phyloP scores from a whole-genome alignment of 1,284 basidiomycete genomes.

The Amylostereum areolatum region DNA sequence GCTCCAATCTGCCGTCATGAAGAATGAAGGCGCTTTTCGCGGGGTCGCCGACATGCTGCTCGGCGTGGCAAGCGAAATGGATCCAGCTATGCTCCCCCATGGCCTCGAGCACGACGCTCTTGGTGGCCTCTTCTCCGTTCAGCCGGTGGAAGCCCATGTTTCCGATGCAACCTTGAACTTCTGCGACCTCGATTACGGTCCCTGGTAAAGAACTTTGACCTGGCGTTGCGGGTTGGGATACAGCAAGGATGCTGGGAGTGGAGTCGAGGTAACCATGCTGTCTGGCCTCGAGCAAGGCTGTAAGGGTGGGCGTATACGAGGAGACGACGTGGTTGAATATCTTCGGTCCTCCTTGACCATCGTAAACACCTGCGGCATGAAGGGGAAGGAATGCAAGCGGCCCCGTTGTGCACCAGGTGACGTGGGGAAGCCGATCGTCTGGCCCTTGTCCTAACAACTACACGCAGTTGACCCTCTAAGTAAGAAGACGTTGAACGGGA shows the following conservation, averaged over 20 bases:
- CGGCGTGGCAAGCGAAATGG: slow-evolving; percentile 3
- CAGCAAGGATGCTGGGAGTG: not conserved
- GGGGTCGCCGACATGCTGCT: not conserved
- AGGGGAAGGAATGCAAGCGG: not conserved
- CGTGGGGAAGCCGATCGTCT: not conserved
- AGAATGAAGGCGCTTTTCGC: slow-evolving; percentile 2
- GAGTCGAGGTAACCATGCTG: too few relatives aligned
- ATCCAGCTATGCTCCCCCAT: not conserved
- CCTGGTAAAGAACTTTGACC: not conserved
- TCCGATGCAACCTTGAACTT: not conserved
- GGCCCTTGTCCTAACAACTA: too few relatives aligned
- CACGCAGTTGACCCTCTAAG: too few relatives aligned
- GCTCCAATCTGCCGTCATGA: not conserved
- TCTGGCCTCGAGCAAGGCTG: not conserved
- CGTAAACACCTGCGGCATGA: not conserved
- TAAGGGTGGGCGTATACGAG: not conserved
- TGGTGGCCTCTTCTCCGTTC: slow-evolving; percentile 8
- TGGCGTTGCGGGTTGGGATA: not conserved
- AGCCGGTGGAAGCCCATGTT: slow-evolving; percentile 3
- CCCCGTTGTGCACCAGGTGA: not conserved
- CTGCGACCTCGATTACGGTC: not conserved
- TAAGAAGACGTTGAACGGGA: too few relatives aligned
- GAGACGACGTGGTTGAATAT: not conserved
- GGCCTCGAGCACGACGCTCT: not conserved
- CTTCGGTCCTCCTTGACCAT: not conserved